phyloP scores from a whole-genome alignment of 2,329 filamentous ascomycete species.

The Alternaria infectoria region DNA sequence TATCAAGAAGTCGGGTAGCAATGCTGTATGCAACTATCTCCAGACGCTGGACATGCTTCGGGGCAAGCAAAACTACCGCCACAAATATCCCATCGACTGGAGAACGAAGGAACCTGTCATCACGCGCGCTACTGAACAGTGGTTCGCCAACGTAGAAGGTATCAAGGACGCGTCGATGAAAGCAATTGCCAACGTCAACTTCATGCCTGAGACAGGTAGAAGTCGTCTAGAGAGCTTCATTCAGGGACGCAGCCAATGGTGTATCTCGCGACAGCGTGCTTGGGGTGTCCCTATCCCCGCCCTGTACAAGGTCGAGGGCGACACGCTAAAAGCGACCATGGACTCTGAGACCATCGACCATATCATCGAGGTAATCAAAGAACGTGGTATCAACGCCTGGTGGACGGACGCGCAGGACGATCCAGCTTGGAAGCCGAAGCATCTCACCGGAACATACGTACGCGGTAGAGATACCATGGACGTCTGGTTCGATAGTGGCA shows the following conservation, averaged over 20 bases:
- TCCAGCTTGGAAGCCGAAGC: slow-evolving; percentile 74
- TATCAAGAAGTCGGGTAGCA: slow-evolving; percentile 61
- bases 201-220: slow-evolving; percentile 77
- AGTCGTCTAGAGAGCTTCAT: slow-evolving; percentile 84
- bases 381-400: slow-evolving; percentile 89
- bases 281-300: slow-evolving; percentile 98
- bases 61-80: slow-evolving; percentile 72
- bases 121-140: slow-evolving; percentile 90
- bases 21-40: slow-evolving; percentile 73
- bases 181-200: slow-evolving; percentile 74
- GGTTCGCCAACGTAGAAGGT: slow-evolving; percentile 90
- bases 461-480: slow-evolving; percentile 97
- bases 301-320: slow-evolving; percentile 72
- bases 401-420: slow-evolving; percentile 85
- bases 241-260: slow-evolving; percentile 91
- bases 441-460: slow-evolving; percentile 66
- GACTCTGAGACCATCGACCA: slow-evolving; percentile 80
- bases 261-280: slow-evolving; percentile 91
- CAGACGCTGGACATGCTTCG: slow-evolving; percentile 62
- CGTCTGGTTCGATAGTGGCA: slow-evolving; percentile 99
- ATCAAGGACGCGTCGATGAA: slow-evolving; percentile 78
- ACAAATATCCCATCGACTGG: slow-evolving; percentile 99
- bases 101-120: slow-evolving; percentile 92
- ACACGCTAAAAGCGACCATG: slow-evolving; percentile 71
- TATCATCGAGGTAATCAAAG: slow-evolving; percentile 77